Percentiles rank a stretch among this genome's conserved stretches.
Conservation (phyloP, 805 yeast species). For the Monosporozyma unispora region DNA sequence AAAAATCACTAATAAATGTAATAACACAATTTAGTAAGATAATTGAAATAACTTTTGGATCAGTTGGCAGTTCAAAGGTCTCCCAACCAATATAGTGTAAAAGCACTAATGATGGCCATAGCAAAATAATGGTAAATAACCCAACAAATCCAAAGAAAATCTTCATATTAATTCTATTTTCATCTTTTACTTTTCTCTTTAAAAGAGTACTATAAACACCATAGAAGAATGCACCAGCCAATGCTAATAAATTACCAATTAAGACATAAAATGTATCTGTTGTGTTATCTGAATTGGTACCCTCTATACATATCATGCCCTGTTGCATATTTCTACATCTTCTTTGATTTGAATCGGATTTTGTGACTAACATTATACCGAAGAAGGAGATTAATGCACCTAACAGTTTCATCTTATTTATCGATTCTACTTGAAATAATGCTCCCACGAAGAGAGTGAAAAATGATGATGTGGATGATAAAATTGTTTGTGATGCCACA, state of each 20-base stretch:
- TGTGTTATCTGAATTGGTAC: constrained; percentile 9
- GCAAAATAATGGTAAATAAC: constrained; percentile 55
- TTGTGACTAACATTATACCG: constrained; percentile 76
- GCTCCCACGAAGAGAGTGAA: constrained; percentile 83
- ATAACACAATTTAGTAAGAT: constrained; percentile 59
- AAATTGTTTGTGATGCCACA: constrained; percentile 88
- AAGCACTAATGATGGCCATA: constrained; percentile 76
- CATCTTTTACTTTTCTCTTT: constrained; percentile 64
- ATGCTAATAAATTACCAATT: constrained; percentile 71
- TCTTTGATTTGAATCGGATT: constrained; percentile 42
- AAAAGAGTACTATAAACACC: constrained; percentile 84
- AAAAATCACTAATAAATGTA: constrained; percentile 80
- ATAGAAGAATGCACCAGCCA: constrained; percentile 80
- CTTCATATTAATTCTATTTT: constrained; percentile 70
- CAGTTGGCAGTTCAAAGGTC: constrained; percentile 59
- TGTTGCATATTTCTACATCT: not conserved
- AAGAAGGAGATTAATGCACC: constrained; percentile 65
- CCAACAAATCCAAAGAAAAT: constrained; percentile 95
- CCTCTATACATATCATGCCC: not conserved
- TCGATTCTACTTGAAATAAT: constrained; percentile 56
- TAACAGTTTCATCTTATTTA: constrained; percentile 53
- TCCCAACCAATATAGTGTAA: constrained; percentile 62
- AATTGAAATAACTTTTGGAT: constrained; percentile 41
- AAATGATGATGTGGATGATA: constrained; percentile 87
- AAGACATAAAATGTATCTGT: constrained; percentile 31